Evolutionary conservation across 805 yeast species (phyloP).

Genomic region (Candida easanensis): DNA sequence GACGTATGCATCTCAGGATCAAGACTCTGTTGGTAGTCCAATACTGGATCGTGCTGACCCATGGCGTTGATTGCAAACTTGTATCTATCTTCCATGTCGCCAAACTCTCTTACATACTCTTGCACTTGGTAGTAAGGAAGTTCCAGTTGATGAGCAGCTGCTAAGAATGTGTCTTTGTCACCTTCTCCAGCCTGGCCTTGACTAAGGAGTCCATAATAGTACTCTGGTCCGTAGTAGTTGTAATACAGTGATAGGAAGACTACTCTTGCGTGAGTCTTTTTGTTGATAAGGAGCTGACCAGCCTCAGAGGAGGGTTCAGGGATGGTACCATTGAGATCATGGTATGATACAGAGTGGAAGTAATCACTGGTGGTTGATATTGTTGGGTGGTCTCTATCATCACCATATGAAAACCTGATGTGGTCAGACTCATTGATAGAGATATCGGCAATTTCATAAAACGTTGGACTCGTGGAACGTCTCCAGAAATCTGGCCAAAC

Average conservation of each 20-base stretch:
- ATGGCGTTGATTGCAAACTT: conserved; percentile 47
- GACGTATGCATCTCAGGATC: conserved; percentile 16
- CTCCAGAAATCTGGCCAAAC: conserved; percentile 76
- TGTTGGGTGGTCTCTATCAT: conserved; percentile 33
- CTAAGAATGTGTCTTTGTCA: conserved; percentile 74
- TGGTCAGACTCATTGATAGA: conserved; percentile 32
- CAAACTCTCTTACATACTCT: conserved; percentile 53
- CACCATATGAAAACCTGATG: conserved; percentile 28
- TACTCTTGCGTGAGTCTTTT: conserved; percentile 53
- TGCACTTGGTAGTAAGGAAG: conserved; percentile 54
- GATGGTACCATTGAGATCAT: conserved; percentile 64
- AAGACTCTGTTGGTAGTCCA: conserved; percentile 31
- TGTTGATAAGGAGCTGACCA: conserved; percentile 62
- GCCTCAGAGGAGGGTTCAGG: conserved; percentile 71
- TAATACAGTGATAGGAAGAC: conserved; percentile 61
- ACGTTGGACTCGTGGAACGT: conserved; percentile 59
- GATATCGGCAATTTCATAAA: conserved; percentile 54
- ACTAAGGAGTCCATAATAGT: conserved; percentile 57
- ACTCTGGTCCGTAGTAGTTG: conserved; percentile 58
- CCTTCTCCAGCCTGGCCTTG: conserved; percentile 77
- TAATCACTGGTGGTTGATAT: conserved; percentile 29
- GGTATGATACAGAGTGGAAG: conserved; percentile 43
- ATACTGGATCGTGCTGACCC: conserved; percentile 53
- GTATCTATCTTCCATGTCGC: conserved; percentile 27
- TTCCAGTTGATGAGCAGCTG: conserved; percentile 55